Evolutionary conservation across 2,329 filamentous ascomycete species (phyloP).

Genomic region (Emergomyces africanus): DNA sequence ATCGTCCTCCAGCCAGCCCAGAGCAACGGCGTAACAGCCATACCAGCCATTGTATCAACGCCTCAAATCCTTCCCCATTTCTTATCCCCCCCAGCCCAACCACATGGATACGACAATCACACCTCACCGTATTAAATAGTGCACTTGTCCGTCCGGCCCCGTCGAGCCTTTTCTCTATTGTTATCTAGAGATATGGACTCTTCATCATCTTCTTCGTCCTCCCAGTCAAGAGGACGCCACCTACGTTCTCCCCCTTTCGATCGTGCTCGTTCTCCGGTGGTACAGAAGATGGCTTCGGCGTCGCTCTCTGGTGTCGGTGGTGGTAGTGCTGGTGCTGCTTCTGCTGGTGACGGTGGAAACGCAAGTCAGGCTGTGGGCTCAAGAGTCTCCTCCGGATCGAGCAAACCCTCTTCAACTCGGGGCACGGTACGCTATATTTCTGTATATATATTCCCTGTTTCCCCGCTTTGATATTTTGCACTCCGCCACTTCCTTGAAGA

Average conservation of each 20-base stretch:
- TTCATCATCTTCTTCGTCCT: constrained; percentile 9
- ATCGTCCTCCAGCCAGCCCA: background rate
- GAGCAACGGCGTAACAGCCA: background rate
- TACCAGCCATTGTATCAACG: background rate
- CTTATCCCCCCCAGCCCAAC: constrained; percentile 1
- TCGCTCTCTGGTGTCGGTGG: constrained; percentile 42
- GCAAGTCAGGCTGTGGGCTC: constrained; percentile 36
- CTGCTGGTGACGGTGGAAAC: constrained; percentile 29
- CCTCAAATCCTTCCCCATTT: background rate
- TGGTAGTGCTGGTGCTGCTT: constrained; percentile 16
- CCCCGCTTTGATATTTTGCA: background rate
- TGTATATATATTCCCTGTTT: background rate
- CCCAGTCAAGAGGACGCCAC: constrained; percentile 35
- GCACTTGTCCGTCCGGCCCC: background rate
- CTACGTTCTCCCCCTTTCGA: constrained; percentile 53
- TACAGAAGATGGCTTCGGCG: constrained; percentile 16
- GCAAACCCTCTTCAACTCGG: constrained; percentile 44
- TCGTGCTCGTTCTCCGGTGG: constrained; percentile 38
- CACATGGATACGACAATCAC: background rate
- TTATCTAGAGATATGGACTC: background rate
- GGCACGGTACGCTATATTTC: constrained; percentile 42
- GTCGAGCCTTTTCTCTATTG: background rate
- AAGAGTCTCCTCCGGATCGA: constrained; percentile 54
- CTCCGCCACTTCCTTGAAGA: background rate
- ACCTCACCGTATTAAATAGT: background rate